Base-by-base conservation (phyloP, 202 grass and related monocot species). In the Carex sylvatica region DNA sequence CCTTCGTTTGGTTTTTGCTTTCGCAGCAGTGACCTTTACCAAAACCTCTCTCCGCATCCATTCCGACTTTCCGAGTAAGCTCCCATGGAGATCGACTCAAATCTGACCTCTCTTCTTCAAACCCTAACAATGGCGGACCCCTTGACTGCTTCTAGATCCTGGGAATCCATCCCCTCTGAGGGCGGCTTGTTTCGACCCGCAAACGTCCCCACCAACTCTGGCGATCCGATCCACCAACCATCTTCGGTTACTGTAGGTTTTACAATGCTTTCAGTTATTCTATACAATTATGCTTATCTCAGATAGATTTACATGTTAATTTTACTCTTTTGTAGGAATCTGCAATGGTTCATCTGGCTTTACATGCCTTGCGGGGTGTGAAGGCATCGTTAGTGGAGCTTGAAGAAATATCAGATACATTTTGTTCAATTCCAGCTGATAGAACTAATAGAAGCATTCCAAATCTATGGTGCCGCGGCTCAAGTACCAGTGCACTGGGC, bases 311-410 rank as follows among this genome's bases (percentile, higher is more conserved):
- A 61, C 2, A 80, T 23, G 14, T 60, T 74, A 2, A 35, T 46
- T 63, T 80, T 69, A 67, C 61, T 86, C 28, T 86, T 87, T 51
- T 91, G 78, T 88, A 98, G 92, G 92, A 98, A 70, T 40, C 87
- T 85, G 80, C 73, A 23, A 88, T 98, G 89, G 91, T 98, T 74
- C 89, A 83, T 74, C 49, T 98, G 85, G 86, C 89, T 78, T 77
- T 93, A 61, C 85, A 92, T 85, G 96, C 96, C 20, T 79, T 95
- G 78, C 81, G 83, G 86, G 96, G 96, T 70, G 83, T 93, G 40
- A 92, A 93, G 83, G 85, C 96, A 80, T 85, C 96, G 0, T 63
- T 98, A 85, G 83, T 89, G 59, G 89, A 95, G 84, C 94, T 95
- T 35, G 88, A 90, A 83, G 89, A 95, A 68, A 81, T 95, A 73